These are phyloP conservation scores for Neurospora sp. DNA, from an alignment of 495 filamentous ascomycete genomes.

Conservation along the genomic window DNA sequence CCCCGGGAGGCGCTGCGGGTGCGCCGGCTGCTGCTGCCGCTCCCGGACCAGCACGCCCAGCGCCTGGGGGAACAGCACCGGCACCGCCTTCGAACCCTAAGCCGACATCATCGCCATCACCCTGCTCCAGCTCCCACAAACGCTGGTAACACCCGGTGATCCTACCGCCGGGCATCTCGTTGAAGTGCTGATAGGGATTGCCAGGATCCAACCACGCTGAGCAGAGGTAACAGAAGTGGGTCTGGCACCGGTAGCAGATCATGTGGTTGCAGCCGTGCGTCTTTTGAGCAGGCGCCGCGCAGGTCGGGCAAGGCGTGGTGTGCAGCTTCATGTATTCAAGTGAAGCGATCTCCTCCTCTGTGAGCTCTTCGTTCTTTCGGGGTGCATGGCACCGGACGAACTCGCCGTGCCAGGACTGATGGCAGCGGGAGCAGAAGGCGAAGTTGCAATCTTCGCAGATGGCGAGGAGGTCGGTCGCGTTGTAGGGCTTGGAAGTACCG, in stretches of 20 bases:
- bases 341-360: conserved; percentile 74
- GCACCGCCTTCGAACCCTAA: conserved; percentile 41
- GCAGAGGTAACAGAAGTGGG: conserved; percentile 96
- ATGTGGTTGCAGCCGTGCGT: conserved; percentile 96
- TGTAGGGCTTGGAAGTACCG: conserved; percentile 12
- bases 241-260: conserved; percentile 80
- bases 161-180: conserved; percentile 37
- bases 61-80: conserved; percentile 4
- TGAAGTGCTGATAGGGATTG: conserved; percentile 88
- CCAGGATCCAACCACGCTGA: conserved; percentile 67
- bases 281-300: conserved; percentile 76
- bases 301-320: conserved; percentile 86
- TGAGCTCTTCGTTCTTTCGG: conserved; percentile 52
- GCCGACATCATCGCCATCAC: conserved; percentile 58
- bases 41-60: conserved; percentile 2
- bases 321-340: conserved; percentile 69
- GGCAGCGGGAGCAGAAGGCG: conserved; percentile 67
- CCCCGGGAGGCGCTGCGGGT: conserved; percentile 1
- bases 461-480: conserved; percentile 41
- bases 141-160: conserved; percentile 64
- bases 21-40: background rate
- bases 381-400: conserved; percentile 51
- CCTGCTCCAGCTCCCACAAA: conserved; percentile 80
- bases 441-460: conserved; percentile 87
- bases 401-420: conserved; percentile 81